Evolutionary conservation across 805 yeast species (phyloP).

Genomic region (Pichia nanzhaoensis): DNA sequence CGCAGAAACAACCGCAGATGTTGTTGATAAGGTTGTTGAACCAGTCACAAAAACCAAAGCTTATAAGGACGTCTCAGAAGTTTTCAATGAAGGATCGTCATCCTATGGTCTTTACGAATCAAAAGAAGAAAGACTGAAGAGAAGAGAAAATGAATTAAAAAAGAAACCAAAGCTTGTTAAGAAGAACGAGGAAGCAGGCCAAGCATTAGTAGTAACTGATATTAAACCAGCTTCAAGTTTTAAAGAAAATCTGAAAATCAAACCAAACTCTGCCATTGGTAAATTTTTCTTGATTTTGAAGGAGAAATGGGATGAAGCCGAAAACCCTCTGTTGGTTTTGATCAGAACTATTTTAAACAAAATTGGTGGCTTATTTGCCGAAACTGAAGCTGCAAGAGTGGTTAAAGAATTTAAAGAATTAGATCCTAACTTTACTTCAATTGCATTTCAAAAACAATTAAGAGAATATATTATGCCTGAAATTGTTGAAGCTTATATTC

Average conservation of each 20-base stretch:
- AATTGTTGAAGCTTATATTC: slow-evolving; percentile 87
- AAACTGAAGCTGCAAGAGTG: slow-evolving; percentile 95
- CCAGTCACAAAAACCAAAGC: slow-evolving; percentile 89
- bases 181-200: slow-evolving; percentile 77
- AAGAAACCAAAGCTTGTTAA: slow-evolving; percentile 60
- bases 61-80: slow-evolving; percentile 82
- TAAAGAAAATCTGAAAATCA: slow-evolving; percentile 58
- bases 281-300: slow-evolving; percentile 53
- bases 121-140: slow-evolving; percentile 69
- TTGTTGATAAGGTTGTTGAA: slow-evolving; percentile 79
- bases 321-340: slow-evolving; percentile 79
- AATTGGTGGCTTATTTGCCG: slow-evolving; percentile 84
- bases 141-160: slow-evolving; percentile 58
- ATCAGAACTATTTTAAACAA: slow-evolving; percentile 76
- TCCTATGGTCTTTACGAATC: slow-evolving; percentile 89
- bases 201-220: slow-evolving; percentile 75
- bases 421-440: slow-evolving; percentile 83
- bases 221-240: slow-evolving; percentile 48
- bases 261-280: slow-evolving; percentile 64
- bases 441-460: slow-evolving; percentile 71
- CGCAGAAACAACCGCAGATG: slow-evolving; percentile 75
- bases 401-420: slow-evolving; percentile 74
- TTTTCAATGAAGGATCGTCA: slow-evolving; percentile 87
- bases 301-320: slow-evolving; percentile 85
- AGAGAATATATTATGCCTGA: slow-evolving; percentile 94